phyloP scores from a whole-genome alignment of 2,329 filamentous ascomycete species.

The Fusarium sp. region DNA sequence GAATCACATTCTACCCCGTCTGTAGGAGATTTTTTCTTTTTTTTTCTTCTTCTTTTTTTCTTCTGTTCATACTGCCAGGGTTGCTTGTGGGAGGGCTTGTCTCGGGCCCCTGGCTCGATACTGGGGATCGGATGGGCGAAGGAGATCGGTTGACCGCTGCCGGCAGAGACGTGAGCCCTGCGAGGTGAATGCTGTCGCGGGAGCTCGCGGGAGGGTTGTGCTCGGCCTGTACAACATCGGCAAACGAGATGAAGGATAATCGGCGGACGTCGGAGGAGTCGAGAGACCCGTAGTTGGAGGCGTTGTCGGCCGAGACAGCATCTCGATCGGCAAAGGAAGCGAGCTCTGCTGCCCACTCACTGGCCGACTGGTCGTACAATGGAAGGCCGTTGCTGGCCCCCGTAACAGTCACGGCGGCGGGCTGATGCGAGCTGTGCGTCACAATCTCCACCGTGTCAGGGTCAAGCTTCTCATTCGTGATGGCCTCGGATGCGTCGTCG shows the following conservation, averaged over 20 bases:
- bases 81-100: slow-evolving; percentile 80
- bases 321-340: slow-evolving; percentile 60
- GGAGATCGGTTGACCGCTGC: slow-evolving; percentile 70
- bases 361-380: slow-evolving; percentile 54
- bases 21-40: too few relatives aligned
- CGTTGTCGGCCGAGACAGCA: slow-evolving; percentile 62
- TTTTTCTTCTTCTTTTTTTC: too few relatives aligned
- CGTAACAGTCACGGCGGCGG: slow-evolving; percentile 73
- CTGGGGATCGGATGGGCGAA: slow-evolving; percentile 80
- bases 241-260: slow-evolving; percentile 94
- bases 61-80: slow-evolving; percentile 75
- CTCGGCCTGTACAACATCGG: slow-evolving; percentile 89
- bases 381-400: slow-evolving; percentile 51
- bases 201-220: slow-evolving; percentile 69
- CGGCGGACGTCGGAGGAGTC: slow-evolving; percentile 80
- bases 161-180: slow-evolving; percentile 69
- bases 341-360: slow-evolving; percentile 66
- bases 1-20: too few relatives aligned
- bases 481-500: slow-evolving; percentile 88
- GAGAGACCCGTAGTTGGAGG: slow-evolving; percentile 78
- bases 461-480: slow-evolving; percentile 84
- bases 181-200: slow-evolving; percentile 73
- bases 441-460: slow-evolving; percentile 93
- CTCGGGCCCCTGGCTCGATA: slow-evolving; percentile 72
- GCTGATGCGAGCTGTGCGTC: slow-evolving; percentile 83